Evolutionary conservation across 306 rosid genomes (phyloP).

Genomic region (Vachellia pachyceras): DNA sequence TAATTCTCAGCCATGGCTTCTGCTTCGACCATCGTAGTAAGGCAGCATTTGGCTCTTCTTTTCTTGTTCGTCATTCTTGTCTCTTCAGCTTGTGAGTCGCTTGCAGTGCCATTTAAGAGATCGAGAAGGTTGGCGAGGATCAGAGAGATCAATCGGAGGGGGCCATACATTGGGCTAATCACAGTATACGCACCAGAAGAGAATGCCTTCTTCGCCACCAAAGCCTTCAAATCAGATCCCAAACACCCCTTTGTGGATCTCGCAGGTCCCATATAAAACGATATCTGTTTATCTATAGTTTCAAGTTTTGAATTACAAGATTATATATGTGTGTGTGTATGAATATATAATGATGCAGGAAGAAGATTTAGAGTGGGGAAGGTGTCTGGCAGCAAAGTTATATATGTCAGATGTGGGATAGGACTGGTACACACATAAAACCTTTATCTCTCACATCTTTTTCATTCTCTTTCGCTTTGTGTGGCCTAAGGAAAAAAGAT

Average conservation of each 20-base stretch:
- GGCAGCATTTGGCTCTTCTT: too few species aligned
- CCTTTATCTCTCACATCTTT: not conserved
- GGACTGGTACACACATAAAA: slow-evolving; percentile 39
- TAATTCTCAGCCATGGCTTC: too few species aligned
- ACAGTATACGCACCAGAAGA: slow-evolving; percentile 50
- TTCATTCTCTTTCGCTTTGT: too few species aligned
- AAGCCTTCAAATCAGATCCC: slow-evolving; percentile 45
- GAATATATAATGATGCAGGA: slow-evolving; percentile 36
- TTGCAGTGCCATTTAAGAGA: too few species aligned
- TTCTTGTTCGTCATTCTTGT: too few species aligned
- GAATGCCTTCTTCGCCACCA: slow-evolving; percentile 40
- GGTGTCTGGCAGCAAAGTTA: slow-evolving; percentile 46
- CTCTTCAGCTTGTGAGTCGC: too few species aligned
- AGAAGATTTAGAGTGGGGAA: slow-evolving; percentile 52
- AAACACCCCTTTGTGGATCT: slow-evolving; percentile 51
- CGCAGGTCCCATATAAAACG: slow-evolving; percentile 34
- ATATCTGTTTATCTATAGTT: not conserved
- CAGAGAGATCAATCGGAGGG: too few species aligned
- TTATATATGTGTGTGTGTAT: not conserved
- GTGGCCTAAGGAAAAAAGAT: too few species aligned
- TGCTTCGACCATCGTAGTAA: too few species aligned
- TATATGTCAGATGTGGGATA: slow-evolving; percentile 53
- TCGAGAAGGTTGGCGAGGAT: too few species aligned
- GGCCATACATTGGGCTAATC: slow-evolving; percentile 54
- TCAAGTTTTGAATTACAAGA: not conserved